Percentiles rank a stretch among this genome's conserved stretches.
Evolutionary conservation across 129 eudicot species (phyloP).

Genomic region (Saposhnikovia divaricata): DNA sequence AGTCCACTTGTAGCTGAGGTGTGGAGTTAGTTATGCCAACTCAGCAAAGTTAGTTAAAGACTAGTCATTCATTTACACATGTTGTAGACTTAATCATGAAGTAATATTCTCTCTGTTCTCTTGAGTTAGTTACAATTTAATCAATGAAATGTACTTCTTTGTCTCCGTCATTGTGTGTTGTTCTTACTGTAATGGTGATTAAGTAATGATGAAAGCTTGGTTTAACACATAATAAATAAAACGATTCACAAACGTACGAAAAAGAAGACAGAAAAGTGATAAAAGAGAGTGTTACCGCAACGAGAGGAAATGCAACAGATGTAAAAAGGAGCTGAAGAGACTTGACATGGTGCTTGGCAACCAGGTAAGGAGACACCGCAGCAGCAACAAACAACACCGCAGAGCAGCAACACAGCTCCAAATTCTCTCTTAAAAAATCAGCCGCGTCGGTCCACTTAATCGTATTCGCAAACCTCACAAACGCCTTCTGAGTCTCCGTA

Average conservation of each 20-base stretch:
- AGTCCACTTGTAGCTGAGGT: no score
- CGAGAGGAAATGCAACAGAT: constrained; percentile 78
- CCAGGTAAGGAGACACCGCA: constrained; percentile 59
- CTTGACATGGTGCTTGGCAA: constrained; percentile 45
- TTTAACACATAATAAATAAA: not conserved
- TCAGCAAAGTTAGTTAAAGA: no score
- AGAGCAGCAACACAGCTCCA: constrained; percentile 77
- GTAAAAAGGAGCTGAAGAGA: constrained; percentile 51
- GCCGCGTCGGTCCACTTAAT: constrained; percentile 68
- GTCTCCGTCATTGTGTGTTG: no score
- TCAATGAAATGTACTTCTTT: no score
- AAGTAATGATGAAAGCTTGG: no score
- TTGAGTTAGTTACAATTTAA: no score
- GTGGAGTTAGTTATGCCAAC: no score
- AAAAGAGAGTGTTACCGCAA: constrained; percentile 49
- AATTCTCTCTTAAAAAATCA: constrained; percentile 59
- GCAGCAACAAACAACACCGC: constrained; percentile 64
- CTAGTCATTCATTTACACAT: no score
- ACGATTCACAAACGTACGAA: not conserved
- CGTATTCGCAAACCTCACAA: constrained; percentile 52
- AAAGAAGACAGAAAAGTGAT: not conserved
- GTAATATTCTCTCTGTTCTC: no score
- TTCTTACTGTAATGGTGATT: no score
- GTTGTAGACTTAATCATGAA: no score
- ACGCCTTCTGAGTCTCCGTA: constrained; percentile 45